Percentiles rank a stretch among this genome's conserved stretches.
Evolutionary conservation across 2,329 filamentous ascomycete genomes (phyloP).

Genomic region (Hawksworthiomyces lignivorus): DNA sequence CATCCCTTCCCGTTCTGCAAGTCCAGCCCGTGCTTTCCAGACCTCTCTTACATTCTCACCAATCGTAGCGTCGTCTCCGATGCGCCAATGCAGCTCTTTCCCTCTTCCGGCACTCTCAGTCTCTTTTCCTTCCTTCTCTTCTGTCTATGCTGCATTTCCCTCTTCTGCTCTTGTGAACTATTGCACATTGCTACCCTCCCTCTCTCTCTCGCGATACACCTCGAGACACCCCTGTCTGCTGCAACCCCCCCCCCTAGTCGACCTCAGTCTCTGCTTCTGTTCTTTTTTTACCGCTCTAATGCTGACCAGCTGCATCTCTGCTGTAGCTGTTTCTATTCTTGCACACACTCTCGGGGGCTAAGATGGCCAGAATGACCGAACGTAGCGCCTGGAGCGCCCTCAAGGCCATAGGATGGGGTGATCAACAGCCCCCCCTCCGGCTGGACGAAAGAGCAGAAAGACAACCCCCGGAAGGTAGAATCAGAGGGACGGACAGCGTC

Average conservation of each 20-base stretch:
- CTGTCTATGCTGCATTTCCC: too few species aligned
- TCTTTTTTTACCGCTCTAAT: constrained; percentile 1
- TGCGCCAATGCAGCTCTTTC: constrained; percentile 6
- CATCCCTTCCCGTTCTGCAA: constrained; percentile 1
- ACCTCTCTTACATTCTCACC: neutral
- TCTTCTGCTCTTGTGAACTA: neutral
- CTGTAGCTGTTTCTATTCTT: constrained; percentile 3
- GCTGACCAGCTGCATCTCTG: constrained; percentile 2
- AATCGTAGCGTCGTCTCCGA: constrained; percentile 1
- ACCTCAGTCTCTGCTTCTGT: too few species aligned
- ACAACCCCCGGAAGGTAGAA: too few species aligned
- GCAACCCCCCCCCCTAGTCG: too few species aligned
- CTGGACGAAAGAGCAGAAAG: neutral
- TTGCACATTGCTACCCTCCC: neutral
- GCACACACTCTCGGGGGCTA: neutral
- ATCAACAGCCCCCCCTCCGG: neutral
- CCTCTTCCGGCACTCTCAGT: neutral
- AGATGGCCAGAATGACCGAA: neutral
- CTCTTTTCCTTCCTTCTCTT: neutral
- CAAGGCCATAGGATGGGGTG: neutral
- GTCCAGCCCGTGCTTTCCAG: neutral
- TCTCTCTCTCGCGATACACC: neutral
- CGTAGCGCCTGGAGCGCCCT: neutral
- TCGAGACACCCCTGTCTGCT: neutral
- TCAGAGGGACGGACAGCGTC: too few species aligned